These are phyloP conservation scores for Penicillium parvum DNA, from an alignment of 495 filamentous ascomycete genomes.

Conservation along the genomic window DNA sequence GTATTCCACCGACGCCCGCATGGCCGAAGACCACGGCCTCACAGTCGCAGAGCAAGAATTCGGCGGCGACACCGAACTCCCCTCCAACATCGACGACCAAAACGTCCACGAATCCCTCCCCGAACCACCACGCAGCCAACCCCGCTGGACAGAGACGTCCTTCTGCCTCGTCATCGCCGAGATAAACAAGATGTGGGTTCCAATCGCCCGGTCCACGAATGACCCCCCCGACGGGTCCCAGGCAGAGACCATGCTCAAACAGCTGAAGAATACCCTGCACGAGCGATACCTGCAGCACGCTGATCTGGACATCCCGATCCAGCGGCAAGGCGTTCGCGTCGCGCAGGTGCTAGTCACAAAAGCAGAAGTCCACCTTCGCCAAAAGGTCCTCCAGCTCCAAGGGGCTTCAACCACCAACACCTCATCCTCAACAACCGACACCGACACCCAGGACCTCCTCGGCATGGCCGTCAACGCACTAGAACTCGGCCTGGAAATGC, in stretches of 20 bases:
- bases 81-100: conserved; percentile 28
- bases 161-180: conserved; percentile 34
- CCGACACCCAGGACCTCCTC: conserved; percentile 12
- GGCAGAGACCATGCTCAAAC: conserved; percentile 11
- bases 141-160: conserved; percentile 27
- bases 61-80: conserved; percentile 22
- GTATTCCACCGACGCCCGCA: conserved; percentile 29
- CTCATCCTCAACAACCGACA: not conserved
- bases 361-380: conserved; percentile 23
- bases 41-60: conserved; percentile 19
- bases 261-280: conserved; percentile 18
- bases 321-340: conserved; percentile 23
- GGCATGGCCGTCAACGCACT: conserved; percentile 16
- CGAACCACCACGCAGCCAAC: conserved; percentile 2
- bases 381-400: conserved; percentile 18
- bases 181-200: conserved; percentile 14
- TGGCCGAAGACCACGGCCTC: conserved; percentile 36
- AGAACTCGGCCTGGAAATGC: conserved; percentile 16
- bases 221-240: conserved; percentile 9
- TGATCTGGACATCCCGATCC: conserved; percentile 31
- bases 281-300: conserved; percentile 22
- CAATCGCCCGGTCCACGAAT: conserved; percentile 1
- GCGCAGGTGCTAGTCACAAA: conserved; percentile 21
- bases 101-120: conserved; percentile 9
- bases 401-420: too few relatives aligned